Evolutionary conservation across 345 rosid genomes (phyloP).

Genomic region (Corymbia maculata): DNA sequence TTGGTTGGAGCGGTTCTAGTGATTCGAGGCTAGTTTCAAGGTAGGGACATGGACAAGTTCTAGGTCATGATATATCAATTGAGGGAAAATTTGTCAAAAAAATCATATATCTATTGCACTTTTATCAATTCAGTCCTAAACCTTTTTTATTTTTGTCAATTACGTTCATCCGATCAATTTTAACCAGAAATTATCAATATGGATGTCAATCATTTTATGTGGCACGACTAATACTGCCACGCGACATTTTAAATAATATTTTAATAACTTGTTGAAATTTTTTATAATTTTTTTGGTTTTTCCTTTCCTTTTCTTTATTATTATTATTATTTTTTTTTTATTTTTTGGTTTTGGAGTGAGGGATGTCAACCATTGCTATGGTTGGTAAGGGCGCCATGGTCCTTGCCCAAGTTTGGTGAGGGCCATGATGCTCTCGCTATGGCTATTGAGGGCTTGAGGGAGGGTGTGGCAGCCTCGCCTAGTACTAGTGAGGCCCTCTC

Average conservation of each 20-base stretch:
- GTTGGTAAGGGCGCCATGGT: not conserved
- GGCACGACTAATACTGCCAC: too few species aligned
- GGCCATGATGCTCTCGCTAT: accelerated
- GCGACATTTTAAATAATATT: not conserved
- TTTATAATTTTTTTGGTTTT: too few species aligned
- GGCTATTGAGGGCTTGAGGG: not conserved
- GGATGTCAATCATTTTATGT: accelerated
- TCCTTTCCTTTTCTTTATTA: too few species aligned
- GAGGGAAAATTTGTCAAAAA: not conserved
- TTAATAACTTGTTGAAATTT: too few species aligned
- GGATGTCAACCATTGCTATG: not conserved
- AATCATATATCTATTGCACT: too few species aligned
- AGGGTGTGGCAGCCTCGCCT: not conserved
- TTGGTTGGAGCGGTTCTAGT: not conserved
- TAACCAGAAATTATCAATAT: accelerated
- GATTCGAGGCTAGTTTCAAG: not conserved
- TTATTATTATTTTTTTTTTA: too few species aligned
- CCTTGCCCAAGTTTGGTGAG: too few species aligned
- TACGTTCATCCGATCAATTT: too few species aligned
- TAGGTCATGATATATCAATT: not conserved
- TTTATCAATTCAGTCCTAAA: too few species aligned
- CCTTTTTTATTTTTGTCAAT: too few species aligned
- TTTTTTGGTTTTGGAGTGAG: too few species aligned
- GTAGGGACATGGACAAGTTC: not conserved
- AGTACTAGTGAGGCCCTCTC: not conserved